Evolutionary conservation across 1,284 basidiomycete species (phyloP).

Genomic region (Ceratobasidium sp.): DNA sequence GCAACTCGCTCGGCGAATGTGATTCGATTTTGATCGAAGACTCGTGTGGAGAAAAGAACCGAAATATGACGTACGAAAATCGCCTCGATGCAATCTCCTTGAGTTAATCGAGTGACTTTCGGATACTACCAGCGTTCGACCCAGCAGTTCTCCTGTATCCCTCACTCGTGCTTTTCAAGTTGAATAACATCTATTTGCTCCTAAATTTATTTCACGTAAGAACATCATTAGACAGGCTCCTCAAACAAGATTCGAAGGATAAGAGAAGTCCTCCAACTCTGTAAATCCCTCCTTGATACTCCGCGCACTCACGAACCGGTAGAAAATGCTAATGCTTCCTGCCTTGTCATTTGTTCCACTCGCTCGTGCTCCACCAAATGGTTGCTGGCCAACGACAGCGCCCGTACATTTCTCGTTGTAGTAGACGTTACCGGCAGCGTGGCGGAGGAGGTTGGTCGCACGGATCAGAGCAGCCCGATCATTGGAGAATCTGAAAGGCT

Average conservation of each 20-base stretch:
- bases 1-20: neutral
- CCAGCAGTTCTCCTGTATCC: neutral
- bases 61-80: constrained; percentile 1
- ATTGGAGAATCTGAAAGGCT: constrained; percentile 74
- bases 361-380: constrained; percentile 93
- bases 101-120: neutral
- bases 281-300: constrained; percentile 98
- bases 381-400: constrained; percentile 95
- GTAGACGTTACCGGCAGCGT: constrained; percentile 92
- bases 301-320: constrained; percentile 88
- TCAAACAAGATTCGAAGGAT: constrained; percentile 87
- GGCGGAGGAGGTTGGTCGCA: constrained; percentile 83
- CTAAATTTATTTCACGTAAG: constrained; percentile 7
- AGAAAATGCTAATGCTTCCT: constrained; percentile 91
- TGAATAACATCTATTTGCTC: constrained; percentile 2
- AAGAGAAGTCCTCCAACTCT: constrained; percentile 78
- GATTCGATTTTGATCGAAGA: constrained; percentile 8
- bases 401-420: constrained; percentile 98
- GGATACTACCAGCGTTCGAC: neutral
- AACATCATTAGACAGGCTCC: neutral
- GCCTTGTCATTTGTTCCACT: constrained; percentile 99
- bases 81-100: neutral
- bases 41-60: neutral
- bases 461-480: constrained; percentile 82
- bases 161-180: neutral